Conservation (phyloP, 441 rosid genomes). For the Theobroma grandiflorum region DNA sequence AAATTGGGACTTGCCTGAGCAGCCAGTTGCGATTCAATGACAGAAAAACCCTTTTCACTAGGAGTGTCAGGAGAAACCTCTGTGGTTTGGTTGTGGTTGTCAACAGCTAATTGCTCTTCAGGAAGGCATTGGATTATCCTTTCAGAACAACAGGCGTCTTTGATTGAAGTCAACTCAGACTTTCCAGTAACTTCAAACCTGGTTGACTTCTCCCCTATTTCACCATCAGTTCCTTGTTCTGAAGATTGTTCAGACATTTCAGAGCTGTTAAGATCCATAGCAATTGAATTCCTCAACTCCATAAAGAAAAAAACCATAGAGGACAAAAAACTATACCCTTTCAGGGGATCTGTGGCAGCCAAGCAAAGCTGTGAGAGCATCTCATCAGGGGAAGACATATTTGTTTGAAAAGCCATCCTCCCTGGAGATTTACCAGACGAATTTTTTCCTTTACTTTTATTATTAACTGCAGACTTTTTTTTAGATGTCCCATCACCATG, state of each 20-base stretch:
- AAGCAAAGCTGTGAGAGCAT: constrained; percentile 44
- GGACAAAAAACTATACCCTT: constrained; percentile 27
- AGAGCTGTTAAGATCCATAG: constrained; percentile 33
- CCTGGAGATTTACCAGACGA: constrained; percentile 34
- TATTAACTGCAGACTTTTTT: constrained; percentile 33
- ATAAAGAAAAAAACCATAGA: constrained; percentile 44
- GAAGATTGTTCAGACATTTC: constrained; percentile 28
- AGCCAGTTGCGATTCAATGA: constrained; percentile 27
- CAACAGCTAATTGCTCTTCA: constrained; percentile 30
- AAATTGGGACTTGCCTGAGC: constrained; percentile 22
- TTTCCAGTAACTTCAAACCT: constrained; percentile 27
- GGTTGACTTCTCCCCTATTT: constrained; percentile 35
- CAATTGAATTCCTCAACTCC: constrained; percentile 50
- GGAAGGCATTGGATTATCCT: constrained; percentile 26
- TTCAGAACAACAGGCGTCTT: constrained; percentile 39
- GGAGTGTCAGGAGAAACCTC: constrained; percentile 20
- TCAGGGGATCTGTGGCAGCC: constrained; percentile 47
- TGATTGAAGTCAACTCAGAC: constrained; percentile 28
- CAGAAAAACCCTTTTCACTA: constrained; percentile 17
- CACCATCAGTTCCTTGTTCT: constrained; percentile 32
- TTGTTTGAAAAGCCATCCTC: constrained; percentile 25
- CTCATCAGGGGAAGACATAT: constrained; percentile 45
- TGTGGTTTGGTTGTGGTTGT: constrained; percentile 23
- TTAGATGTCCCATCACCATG: constrained; percentile 35
- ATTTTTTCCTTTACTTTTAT: constrained; percentile 38